Base-by-base conservation (phyloP, 192 early-diverging fungal genomes). In the Entomortierella lignicola region DNA sequence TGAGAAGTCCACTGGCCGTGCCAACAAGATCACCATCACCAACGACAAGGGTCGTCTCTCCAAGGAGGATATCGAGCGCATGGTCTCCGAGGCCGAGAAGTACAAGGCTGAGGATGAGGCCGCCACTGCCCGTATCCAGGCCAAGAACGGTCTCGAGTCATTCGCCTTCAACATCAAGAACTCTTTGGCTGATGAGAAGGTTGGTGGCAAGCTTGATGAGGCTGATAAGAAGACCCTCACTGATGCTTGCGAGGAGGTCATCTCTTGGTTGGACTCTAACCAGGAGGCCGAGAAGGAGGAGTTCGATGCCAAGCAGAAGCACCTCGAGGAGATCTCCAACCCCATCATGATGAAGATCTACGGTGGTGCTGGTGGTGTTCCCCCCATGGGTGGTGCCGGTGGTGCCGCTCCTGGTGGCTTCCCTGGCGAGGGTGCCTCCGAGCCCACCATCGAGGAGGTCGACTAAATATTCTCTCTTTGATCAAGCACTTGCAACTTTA, bases 21-120 rank as follows among this genome's bases (percentile, higher is more conserved):
- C 93, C 77, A 95, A 96, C 90, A 98, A 95, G 90, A 97, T 98
- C 85, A 97, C 96, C 85, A 97, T 99, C 90, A 97, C 96, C 89
- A 96, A 97, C 91, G 96, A 97, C 90, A 97, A 97, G 91, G 96
- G 96, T 64, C 93, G 95, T 81, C 91, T 99, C 63, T 92, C 95
- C 69, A 96, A 98, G 92, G 98, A 98, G 81, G 96, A 98, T 75
- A 98, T 99, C 80, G 96, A 99, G 85, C 95, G 96, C 81, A 97
- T 98, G 95, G 82, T 81, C 60, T 44, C 62, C 26, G 84, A 85
- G 72, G 85, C 85, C 53, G 85, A 86, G 77, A 84, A 83, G 70
- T 86, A 86, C 69, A 94, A 94, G 91, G 94, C 91, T 69, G 96
- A 99, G 87, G 98, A 99, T 88, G 95, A 97, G 87, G 92, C 85